Base-by-base conservation (phyloP, 805 yeast genomes). In the Candida oleophila region DNA sequence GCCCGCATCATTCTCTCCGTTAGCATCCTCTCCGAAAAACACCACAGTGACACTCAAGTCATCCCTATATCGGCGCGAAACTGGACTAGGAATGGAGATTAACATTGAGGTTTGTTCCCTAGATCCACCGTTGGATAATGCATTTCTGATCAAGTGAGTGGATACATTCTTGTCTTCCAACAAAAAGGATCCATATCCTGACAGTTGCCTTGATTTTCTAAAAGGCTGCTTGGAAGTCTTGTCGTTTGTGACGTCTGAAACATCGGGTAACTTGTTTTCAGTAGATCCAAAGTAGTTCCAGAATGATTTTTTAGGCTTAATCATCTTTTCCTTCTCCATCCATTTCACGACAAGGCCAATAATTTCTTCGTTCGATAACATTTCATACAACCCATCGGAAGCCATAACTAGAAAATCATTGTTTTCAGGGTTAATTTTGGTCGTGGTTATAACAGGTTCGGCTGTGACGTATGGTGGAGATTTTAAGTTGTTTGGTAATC, bases 391-490 rank as follows among this genome's bases (percentile, higher is more conserved):
- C 0, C 99, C 99, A 68, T 94, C 99, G 18, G 95, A 83, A 0
- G 92, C 99, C 79, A 94, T 73, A 28, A 94, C 96, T 62, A 94
- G 69, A 57, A 94, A 94, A 60, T 89, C 94, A 53, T 87, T 83
- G 53, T 84, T 81, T 18, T 76, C 72, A 1, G 90, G 85, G 43
- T 77, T 76, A 42, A 91, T 78, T 57, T 83, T 81, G 11, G 91
- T 85, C 2, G 96, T 83, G 2, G 96, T 86, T 21, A 91, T 76
- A 22, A 87, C 96, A 0, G 99, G 99, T 63, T 86, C 91, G 0
- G 99, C 98, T 1, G 99, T 94, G 33, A 94, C 97, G 64, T 94
- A 94, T 0, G 99, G 99, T 2, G 99, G 99, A 1, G 97, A 85
- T 49, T 82, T 73, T 49, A 89, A 76, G 54, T 81, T 79, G 44